phyloP scores from a whole-genome alignment of 2,329 filamentous ascomycete genomes.

The Tolypocladium guangdongense region DNA sequence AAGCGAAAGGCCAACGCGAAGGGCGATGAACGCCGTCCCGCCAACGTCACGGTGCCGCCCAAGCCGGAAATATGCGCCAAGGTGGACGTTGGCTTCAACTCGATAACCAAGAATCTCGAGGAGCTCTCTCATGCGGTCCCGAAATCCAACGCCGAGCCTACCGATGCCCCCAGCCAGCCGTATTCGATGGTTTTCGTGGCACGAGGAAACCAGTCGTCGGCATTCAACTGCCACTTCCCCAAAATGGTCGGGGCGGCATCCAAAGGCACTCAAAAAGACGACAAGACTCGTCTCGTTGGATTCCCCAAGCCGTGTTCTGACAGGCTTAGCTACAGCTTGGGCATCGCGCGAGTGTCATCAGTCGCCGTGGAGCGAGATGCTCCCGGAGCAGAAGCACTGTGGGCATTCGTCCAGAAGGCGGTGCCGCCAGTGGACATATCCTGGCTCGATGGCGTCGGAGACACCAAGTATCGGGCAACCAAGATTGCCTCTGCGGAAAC shows the following conservation, averaged over 20 bases:
- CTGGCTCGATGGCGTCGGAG: slow-evolving; percentile 33
- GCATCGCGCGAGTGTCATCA: slow-evolving; percentile 53
- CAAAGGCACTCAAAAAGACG: slow-evolving; percentile 21
- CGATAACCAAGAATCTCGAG: slow-evolving; percentile 50
- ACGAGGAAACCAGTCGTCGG: slow-evolving; percentile 43
- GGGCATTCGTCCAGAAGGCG: slow-evolving; percentile 41
- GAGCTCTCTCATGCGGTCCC: slow-evolving; percentile 16
- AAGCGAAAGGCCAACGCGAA: slow-evolving; percentile 32
- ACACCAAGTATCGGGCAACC: slow-evolving; percentile 17
- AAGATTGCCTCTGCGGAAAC: slow-evolving; percentile 25
- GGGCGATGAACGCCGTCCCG: not conserved
- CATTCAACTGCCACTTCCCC: slow-evolving; percentile 50
- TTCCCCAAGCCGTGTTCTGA: slow-evolving; percentile 50
- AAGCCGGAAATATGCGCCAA: slow-evolving; percentile 42
- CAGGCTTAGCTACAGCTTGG: slow-evolving; percentile 44
- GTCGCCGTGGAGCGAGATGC: slow-evolving; percentile 47
- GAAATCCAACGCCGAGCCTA: not conserved
- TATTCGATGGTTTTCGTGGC: slow-evolving; percentile 48
- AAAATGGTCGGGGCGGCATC: slow-evolving; percentile 42
- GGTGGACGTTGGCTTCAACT: slow-evolving; percentile 54
- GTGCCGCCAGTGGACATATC: slow-evolving; percentile 40
- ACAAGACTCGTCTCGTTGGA: slow-evolving; percentile 46
- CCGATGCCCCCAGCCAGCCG: slow-evolving; percentile 2
- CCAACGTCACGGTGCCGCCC: slow-evolving; percentile 9
- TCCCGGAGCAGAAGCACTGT: slow-evolving; percentile 43